Evolutionary conservation across 441 rosid species (phyloP), one percentile per base, ranked within the genome.

Genomic region (Corymbia calophylla): DNA sequence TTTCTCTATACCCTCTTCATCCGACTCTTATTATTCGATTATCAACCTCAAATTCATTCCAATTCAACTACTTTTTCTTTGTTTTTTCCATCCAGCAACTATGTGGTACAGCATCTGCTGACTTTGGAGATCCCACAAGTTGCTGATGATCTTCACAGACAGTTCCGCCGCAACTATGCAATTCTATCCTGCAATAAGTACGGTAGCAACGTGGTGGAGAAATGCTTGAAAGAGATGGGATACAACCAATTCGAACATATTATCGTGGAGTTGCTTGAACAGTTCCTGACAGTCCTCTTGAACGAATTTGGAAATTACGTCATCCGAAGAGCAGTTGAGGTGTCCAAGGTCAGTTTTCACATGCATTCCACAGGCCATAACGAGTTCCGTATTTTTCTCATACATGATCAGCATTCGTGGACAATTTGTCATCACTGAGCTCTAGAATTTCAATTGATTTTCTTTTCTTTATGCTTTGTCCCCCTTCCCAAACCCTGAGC

Each of bases 141-240:
- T 8, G 86, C 73, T 19, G 88, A 86, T 15, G 48, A 53, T 23
- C 56, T 95, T 55, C 14, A 91, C 27, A 87, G 48, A 8, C 88
- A 89, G 85, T 93, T 95, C 7, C 8, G 9, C 25, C 93, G 95
- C 81, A 58, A 48, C 53, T 92, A 53, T 51, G 91, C 87, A 49
- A 16, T 55, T 15, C 94, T 95, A 32, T 93, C 94, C 47, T 89
- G 90, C 87, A 90, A 91, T 89, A 94, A 93, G 49, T 93, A 73
- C 49, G 93, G 91, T 10, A 94, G 95, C 91, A 91, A 95, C 88
- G 96, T 94, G 56, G 95, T 94, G 56, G 95, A 95, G 92, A 93
- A 91, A 88, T 95, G 95, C 84, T 73, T 94, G 86, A 88, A 9
- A 60, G 68, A 82, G 86, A 80, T 73, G 23, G 89, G 68, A 9